Evolutionary conservation across 345 rosid genomes (phyloP), one percentile per base, ranked within the genome.

Genomic region (Moricandia arvensis): DNA sequence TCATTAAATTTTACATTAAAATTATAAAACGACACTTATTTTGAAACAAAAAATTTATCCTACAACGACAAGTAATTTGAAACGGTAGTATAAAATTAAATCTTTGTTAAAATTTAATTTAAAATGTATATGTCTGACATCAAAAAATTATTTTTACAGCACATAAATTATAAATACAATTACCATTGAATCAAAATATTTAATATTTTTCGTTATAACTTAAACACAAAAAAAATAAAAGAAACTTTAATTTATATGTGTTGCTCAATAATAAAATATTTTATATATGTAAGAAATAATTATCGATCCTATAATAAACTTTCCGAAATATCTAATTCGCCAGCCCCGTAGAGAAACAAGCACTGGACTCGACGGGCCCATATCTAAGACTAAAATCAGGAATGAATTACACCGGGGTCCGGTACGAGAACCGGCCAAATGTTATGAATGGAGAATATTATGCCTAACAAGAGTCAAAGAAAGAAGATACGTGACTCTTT

Each of bases 401-500:
- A 57, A 31, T 27, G 37, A 47, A 58, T 13, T 43, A 57, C 66
- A 74, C 72, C 66, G 66, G 59, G 12, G 5, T 55, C 37, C 72
- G 59, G 78, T 59, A 66, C 6, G 6, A 45, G 4, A 74, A 66
- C 41, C 37, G 15, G 73, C 41, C 55, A 41, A 60, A 53, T 58
- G 34, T 64, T 10, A 11, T 27, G 7, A 29, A 10, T 16, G 30
- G 26, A 49, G 79, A 75, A 75, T 59, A 75, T 21, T 21, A 21
- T 75, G 62, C 55, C 54, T 1, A 24, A 3, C 10, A 38, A 3
- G 38, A 61, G 74, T 69, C 65, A 62, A 75, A 68, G 10, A 1
- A 1, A 68, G 43, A 61, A 75, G 49, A 69, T 69, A 63, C 58
- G 41, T 66, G 63, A 68, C 26, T 34, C 38, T 34, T 34, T 34